Base-by-base conservation (phyloP, 257 asterid species). In the Solanum virginianum region DNA sequence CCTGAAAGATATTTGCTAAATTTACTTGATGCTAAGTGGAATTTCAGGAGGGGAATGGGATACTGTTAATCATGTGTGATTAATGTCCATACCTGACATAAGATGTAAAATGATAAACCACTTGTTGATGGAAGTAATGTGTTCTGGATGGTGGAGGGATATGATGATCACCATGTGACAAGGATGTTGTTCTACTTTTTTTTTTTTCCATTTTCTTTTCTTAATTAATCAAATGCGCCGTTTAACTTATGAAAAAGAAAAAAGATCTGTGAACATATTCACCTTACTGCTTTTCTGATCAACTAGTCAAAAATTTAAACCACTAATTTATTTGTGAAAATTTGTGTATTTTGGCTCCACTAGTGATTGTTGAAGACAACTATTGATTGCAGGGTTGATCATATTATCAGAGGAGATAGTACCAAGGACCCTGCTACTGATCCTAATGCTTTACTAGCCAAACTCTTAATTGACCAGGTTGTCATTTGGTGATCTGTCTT, bases 391-490 rank as follows among this genome's bases (percentile, higher is more conserved):
- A 96, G 99, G 93, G 98, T 94, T 84, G 95, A 88, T 81, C 87
- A 88, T 89, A 93, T 92, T 88, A 93, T 96, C 94, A 91, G 89
- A 91, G 88, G 87, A 69, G 99, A 96, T 88, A 92, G 98, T 75
- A 89, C 71, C 63, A 93, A 91, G 92, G 98, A 96, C 90, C 97
- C 98, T 83, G 91, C 89, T 53, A 88, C 88, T 66, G 80, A 93
- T 86, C 96, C 94, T 70, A 90, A 85, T 88, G 96, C 98, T 88
- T 83, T 90, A 85, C 83, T 93, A 68, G 98, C 99, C 93, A 93
- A 89, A 84, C 90, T 94, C 91, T 86, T 96, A 82, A 89, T 95
- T 84, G 91, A 90, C 81, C 98, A 95, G 98, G 99, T 96, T 84
- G 62, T 83, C 57, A 72, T 85, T 87, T 29, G n/a, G 45, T 69